Base-by-base conservation (phyloP, 164 flowering plant species). In the Dillenia suffruticosa region DNA sequence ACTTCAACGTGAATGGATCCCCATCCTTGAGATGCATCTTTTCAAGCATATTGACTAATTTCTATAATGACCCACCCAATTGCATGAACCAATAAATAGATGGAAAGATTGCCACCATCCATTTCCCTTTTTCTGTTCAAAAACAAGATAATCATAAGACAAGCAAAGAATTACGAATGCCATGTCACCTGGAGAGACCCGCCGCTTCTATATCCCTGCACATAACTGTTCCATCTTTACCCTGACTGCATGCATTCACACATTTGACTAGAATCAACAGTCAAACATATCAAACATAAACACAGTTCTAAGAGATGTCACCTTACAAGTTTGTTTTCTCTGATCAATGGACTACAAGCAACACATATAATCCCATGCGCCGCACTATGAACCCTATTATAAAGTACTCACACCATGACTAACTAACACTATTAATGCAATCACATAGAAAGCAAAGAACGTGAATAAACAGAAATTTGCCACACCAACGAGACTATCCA, bases 221-320 rank as follows among this genome's bases (percentile, higher is more conserved):
- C 74, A 87, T 94, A 4, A 91, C 82, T 44, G 89, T 84, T 58
- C 99, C 99, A 72, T 91, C 97, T 73, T 87, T 86, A 62, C 97
- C 96, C 75, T 94, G 99, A 77, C 96, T 92, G 76, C 60, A 72
- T 9, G 15, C 8, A 57, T 45, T 45, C 19, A 44, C 12, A 32
- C 12, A 1, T 11, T 47, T 61, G 43, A 16, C 15, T 11, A 26
- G 26, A 44, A 8, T 5, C 19, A 22, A 45, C 24, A 44, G 10
- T 9, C 10, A 46, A 43, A 11, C 0, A 8, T 49, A 67, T 52
- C 45, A 47, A 14, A n/a, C n/a, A 56, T 59, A 59, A n/a, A 40
- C 50, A 17, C 59, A 32, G 14, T 8, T 44, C 4, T 48, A 49
- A 22, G 57, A n/a, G 22, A 63, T 46, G 24, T 44, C 61, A 92